A percentile compares a stretch with the other conserved stretches of the same genome.
Evolutionary conservation across 768 basidiomycete genomes (phyloP).

Genomic region (Tricholomella constricta): DNA sequence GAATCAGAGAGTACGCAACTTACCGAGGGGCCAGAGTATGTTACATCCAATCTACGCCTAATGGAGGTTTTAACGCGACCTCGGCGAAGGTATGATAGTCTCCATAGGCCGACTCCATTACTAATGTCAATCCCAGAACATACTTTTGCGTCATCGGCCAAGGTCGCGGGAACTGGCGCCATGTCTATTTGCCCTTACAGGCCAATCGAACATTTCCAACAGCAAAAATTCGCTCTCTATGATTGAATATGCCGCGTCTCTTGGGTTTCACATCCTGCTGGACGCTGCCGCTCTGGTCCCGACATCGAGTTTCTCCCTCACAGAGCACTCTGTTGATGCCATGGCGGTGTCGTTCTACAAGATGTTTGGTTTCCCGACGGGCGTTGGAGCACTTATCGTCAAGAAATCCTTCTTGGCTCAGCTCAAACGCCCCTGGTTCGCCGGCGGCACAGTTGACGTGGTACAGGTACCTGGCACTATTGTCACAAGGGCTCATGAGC

Average conservation of each 20-base stretch:
- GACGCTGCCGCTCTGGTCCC: slow-evolving; percentile 84
- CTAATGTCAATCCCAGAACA: slow-evolving; percentile 42
- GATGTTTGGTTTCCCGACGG: slow-evolving; percentile 88
- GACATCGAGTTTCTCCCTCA: slow-evolving; percentile 66
- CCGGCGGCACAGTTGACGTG: slow-evolving; percentile 80
- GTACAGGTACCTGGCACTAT: slow-evolving; percentile 80
- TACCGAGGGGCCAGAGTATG: slow-evolving; percentile 54
- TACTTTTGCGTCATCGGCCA: slow-evolving; percentile 54
- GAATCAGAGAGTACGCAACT: slow-evolving; percentile 72
- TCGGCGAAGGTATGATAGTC: slow-evolving; percentile 54
- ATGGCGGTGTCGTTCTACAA: slow-evolving; percentile 88
- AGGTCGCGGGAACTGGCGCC: slow-evolving; percentile 44
- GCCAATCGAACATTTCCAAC: slow-evolving; percentile 82
- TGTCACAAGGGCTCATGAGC: slow-evolving; percentile 57
- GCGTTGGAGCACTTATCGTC: slow-evolving; percentile 77
- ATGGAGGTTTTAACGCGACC: slow-evolving; percentile 63
- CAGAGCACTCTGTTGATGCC: slow-evolving; percentile 72
- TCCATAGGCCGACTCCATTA: slow-evolving; percentile 20
- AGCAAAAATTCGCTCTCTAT: slow-evolving; percentile 69
- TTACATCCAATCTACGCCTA: slow-evolving; percentile 65
- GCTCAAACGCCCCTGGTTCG: slow-evolving; percentile 79
- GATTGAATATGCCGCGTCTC: slow-evolving; percentile 60
- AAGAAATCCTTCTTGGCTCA: slow-evolving; percentile 65
- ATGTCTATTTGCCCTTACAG: slow-evolving; percentile 74
- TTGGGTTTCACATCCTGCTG: slow-evolving; percentile 75